Conservation (phyloP, 78 protist species). For the Dictyostelium intermedium region DNA sequence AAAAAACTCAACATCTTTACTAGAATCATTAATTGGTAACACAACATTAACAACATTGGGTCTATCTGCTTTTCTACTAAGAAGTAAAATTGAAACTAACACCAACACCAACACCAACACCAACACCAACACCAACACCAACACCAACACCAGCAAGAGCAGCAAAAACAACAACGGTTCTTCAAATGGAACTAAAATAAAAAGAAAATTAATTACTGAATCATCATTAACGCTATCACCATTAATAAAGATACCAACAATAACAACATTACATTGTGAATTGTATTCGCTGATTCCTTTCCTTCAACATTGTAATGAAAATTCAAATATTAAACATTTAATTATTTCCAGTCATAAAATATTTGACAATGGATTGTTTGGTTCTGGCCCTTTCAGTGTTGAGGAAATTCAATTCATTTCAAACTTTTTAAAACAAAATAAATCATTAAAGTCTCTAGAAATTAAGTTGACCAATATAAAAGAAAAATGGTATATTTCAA, state of each 20-base stretch:
- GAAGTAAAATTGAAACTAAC: neutral
- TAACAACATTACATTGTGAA: neutral
- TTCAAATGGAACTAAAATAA: neutral
- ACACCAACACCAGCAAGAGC: too few species aligned
- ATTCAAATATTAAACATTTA: neutral
- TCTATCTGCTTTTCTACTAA: neutral
- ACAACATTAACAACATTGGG: neutral
- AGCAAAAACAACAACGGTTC: too few species aligned
- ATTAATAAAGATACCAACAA: neutral
- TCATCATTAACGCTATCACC: neutral
- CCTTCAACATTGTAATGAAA: neutral
- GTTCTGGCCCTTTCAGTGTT: neutral
- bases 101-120: too few species aligned
- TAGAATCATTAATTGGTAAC: neutral
- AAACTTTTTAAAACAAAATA: neutral
- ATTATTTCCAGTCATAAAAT: too few species aligned
- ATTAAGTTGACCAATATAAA: neutral
- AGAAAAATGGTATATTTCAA: neutral
- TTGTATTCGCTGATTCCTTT: neutral
- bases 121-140: too few species aligned
- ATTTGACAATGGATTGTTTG: too few species aligned
- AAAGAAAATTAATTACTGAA: neutral
- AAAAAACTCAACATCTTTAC: neutral
- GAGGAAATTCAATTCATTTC: neutral
- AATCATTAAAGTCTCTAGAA: neutral